phyloP scores from a whole-genome alignment of 495 filamentous ascomycete genomes.

The Apiosordaria backusii region DNA sequence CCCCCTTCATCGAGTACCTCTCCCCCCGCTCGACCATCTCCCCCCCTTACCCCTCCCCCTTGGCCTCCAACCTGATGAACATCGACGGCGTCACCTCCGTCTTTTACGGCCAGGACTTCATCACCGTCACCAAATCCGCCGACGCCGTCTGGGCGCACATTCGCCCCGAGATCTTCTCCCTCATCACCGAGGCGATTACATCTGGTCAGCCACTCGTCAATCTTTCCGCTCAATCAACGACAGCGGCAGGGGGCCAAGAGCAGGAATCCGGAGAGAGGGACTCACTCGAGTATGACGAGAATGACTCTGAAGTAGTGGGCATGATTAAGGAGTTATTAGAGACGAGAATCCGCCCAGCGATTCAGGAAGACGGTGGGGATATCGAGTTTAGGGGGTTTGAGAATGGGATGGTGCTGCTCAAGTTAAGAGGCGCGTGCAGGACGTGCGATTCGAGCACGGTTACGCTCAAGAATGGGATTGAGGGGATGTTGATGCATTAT shows the following conservation, averaged over 20 bases:
- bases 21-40: slow-evolving; percentile 82
- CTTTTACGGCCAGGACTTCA: slow-evolving; percentile 95
- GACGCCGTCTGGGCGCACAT: slow-evolving; percentile 91
- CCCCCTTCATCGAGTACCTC: slow-evolving; percentile 1
- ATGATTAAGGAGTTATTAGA: slow-evolving; percentile 99
- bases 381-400: slow-evolving; percentile 91
- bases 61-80: slow-evolving; percentile 83
- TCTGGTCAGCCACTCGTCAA: slow-evolving; percentile 78
- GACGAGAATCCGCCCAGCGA: slow-evolving; percentile 88
- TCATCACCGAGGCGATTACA: slow-evolving; percentile 88
- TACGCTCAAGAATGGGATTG: slow-evolving; percentile 93
- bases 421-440: slow-evolving; percentile 86
- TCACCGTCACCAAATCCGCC: slow-evolving; percentile 87
- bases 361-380: slow-evolving; percentile 96
- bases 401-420: slow-evolving; percentile 78
- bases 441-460: slow-evolving; percentile 96
- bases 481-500: slow-evolving; percentile 88
- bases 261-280: slow-evolving; percentile 53
- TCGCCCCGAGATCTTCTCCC: slow-evolving; percentile 88
- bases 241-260: slow-evolving; percentile 21
- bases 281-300: slow-evolving; percentile 72
- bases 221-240: slow-evolving; percentile 55
- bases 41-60: slow-evolving; percentile 86
- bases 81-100: slow-evolving; percentile 88
- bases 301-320: slow-evolving; percentile 86